phyloP scores from a whole-genome alignment of 495 filamentous ascomycete species.

The Trichocladium uniseriatum region DNA sequence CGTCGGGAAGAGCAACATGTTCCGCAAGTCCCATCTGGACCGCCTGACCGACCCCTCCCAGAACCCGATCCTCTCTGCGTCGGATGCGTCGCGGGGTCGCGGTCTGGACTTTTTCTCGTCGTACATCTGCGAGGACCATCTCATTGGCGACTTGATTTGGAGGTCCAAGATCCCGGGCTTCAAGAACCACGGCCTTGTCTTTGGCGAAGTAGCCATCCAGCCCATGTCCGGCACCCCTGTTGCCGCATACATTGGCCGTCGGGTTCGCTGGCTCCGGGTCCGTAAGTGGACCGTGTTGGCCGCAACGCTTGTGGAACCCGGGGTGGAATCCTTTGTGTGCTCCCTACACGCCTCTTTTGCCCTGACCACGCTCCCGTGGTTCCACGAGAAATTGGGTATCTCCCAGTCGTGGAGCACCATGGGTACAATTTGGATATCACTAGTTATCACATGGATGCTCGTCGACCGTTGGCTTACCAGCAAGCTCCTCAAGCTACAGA shows the following conservation, averaged over 20 bases:
- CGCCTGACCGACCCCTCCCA: conserved; percentile 53
- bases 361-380: conserved; percentile 60
- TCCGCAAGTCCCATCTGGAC: conserved; percentile 83
- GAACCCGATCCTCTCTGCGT: conserved; percentile 37
- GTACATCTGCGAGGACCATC: conserved; percentile 96
- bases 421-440: conserved; percentile 51
- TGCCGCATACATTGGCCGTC: conserved; percentile 66
- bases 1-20: conserved; percentile 97
- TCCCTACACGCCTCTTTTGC: conserved; percentile 71
- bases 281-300: conserved; percentile 86
- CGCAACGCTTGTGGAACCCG: conserved; percentile 89
- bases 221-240: conserved; percentile 79
- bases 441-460: conserved; percentile 59
- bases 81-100: conserved; percentile 39
- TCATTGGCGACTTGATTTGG: conserved; percentile 91
- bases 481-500: conserved; percentile 59
- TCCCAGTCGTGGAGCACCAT: conserved; percentile 63
- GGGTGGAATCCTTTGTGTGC: conserved; percentile 82
- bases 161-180: conserved; percentile 48
- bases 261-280: conserved; percentile 85
- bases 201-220: conserved; percentile 81
- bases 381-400: conserved; percentile 44
- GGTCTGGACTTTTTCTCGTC: conserved; percentile 89
- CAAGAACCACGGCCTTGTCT: conserved; percentile 73
- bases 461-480: conserved; percentile 66